Evolutionary conservation across 371 early-diverging fungal genomes (phyloP), one percentile per base, ranked within the genome.

Genomic region (Blastocladiella emersonii): DNA sequence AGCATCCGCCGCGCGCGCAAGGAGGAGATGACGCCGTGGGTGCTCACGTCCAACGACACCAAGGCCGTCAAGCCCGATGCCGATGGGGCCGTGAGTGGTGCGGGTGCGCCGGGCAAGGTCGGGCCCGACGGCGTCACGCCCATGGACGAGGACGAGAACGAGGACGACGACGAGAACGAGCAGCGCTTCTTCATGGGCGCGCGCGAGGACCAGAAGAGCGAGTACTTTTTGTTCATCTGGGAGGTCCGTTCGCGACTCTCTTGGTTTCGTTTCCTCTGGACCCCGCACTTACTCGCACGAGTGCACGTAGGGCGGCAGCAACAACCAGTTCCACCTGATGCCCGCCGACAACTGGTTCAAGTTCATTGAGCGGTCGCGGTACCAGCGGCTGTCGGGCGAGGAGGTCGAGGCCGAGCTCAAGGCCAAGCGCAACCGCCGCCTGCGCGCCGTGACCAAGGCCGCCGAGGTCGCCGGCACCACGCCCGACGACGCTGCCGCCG

Each of bases 311-410:
- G 8, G 23, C 25, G 48, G 48, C 6, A 8, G 23, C 7, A 48
- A n/a, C n/a, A 25, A 17, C 5, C 39, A 39, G n/a, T 91, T 95
- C 72, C 82, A 85, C 66, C 91, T 94, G 5, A 82, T 92, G 27
- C 91, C 91, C 13, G 89, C 87, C 0, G 78, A 88, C 64, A 81
- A 88, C 62, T 93, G 91, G 90, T 97, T 95, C 77, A 90, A 88
- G 70, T 95, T 98, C 64, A 79, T 80, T 41, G 80, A 84, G 30
- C 89, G 87, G 71, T 76, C 89, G 48, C 84, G 82, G 66, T 88
- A 91, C 65, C 78, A 79, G 23, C 88, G 89, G 0, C 73, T 95
- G 37, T 85, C 93, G 0, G 63, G 86, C 27, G 96, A 96, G 64
- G 94, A 98, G 75, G 95, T 93, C 1, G 97, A 97, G 69, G 92